Evolutionary conservation across 1,139 yeast genomes (phyloP).

Genomic region (Hyphopichia pseudoburtonii): DNA sequence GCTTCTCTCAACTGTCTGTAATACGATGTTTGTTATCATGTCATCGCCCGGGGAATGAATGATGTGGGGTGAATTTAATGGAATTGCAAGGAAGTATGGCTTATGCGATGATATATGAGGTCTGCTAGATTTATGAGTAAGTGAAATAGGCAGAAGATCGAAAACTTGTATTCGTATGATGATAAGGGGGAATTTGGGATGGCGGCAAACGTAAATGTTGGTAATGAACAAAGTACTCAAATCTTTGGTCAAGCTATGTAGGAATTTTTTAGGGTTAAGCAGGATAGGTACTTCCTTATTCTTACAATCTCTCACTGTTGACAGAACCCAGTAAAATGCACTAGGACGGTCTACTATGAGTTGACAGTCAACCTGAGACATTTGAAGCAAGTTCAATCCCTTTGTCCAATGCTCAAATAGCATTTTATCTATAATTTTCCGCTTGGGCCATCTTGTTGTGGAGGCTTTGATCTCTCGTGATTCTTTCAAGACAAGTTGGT

Average conservation of each 20-base stretch:
- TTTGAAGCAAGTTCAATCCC: conserved; percentile 67
- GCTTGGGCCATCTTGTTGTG: conserved; percentile 30
- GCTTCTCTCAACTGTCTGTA: conserved; percentile 58
- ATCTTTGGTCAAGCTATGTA: conserved; percentile 46
- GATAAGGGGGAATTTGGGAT: conserved; percentile 60
- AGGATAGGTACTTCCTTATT: conserved; percentile 34
- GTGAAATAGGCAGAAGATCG: conserved; percentile 42
- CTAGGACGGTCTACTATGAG: conserved; percentile 57
- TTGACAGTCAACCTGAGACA: conserved; percentile 73
- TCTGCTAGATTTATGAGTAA: conserved; percentile 15
- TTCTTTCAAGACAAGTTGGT: conserved; percentile 20
- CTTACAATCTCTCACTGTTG: conserved; percentile 48
- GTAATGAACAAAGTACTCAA: conserved; percentile 52
- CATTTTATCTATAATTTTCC: conserved; percentile 49
- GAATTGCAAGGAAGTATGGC: conserved; percentile 67
- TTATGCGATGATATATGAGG: conserved; percentile 52
- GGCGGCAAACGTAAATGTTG: conserved; percentile 67
- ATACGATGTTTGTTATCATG: conserved; percentile 50
- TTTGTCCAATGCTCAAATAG: conserved; percentile 57
- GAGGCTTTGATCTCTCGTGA: conserved; percentile 15
- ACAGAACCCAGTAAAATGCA: conserved; percentile 55
- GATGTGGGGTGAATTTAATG: conserved; percentile 64
- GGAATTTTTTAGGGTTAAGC: conserved; percentile 45
- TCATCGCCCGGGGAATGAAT: conserved; percentile 56
- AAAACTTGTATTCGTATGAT: conserved; percentile 68